Base-by-base conservation (phyloP, 345 rosid genomes). In the rapeseed (Brassica napus) region DNA sequence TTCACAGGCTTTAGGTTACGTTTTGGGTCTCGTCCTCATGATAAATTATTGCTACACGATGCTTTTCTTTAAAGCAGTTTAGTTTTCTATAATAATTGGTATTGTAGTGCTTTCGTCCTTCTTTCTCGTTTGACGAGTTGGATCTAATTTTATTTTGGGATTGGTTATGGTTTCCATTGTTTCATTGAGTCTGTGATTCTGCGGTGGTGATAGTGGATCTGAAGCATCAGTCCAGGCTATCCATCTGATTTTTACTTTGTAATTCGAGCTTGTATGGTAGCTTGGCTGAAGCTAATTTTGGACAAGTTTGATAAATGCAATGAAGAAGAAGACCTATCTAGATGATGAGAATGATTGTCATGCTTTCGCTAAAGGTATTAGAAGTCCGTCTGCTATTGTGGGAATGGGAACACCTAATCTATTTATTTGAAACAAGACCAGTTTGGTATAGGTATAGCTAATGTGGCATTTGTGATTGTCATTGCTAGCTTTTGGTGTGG, bases 341-440 rank as follows among this genome's bases (percentile, higher is more conserved):
- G 54, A 47, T 8, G 18, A 49, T 49, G 57, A 49, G 18, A 49
- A 49, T 49, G 6, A 5, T 62, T 78, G 74, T 74, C 79, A 75
- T 73, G 78, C 58, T 34, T 63, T 31, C 78, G 73, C 79, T 69
- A 54, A 67, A 67, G 39, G 66, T 28, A 58, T 49, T n/a, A 14
- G 57, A 49, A 49, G 57, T 49, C 57, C 7, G 7, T n/a, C 57
- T 49, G 18, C 6, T 47, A 47, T 47, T 4, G 16, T 47, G 16
- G 55, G 55, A 47, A 12, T 5, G 15, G n/a, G 15, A 44, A 44
- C 54, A 11, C 14, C 54, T 11, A 11, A n/a, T 47, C 57, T 49
- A 49, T 5, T 14, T 5, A 49, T 49, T 49, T 49, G 57, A 49
- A 49, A 49, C 57, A 49, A 49, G 8, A 49, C 57, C 5, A n/a